Evolutionary conservation across 768 basidiomycete species (phyloP).

Genomic region (Xerocomus spinulosus): DNA sequence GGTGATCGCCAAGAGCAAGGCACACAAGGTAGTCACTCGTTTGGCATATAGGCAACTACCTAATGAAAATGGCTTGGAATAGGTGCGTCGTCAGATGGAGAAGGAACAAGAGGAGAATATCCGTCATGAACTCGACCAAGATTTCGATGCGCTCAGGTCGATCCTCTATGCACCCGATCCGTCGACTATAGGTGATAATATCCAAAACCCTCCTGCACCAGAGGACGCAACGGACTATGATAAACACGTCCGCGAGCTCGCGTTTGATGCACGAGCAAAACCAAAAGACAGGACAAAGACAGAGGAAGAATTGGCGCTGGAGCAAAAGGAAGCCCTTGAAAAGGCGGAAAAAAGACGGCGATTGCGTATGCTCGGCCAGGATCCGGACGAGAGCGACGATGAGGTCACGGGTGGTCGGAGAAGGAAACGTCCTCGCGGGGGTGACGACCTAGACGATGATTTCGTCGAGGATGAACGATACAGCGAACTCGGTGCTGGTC

Average conservation of each 20-base stretch:
- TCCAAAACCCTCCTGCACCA: neutral
- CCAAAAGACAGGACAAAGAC: conserved; percentile 96
- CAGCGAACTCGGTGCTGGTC: conserved; percentile 31
- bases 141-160: conserved; percentile 75
- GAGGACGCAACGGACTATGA: conserved; percentile 70
- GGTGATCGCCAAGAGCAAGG: conserved; percentile 95
- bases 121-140: conserved; percentile 83
- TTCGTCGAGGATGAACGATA: conserved; percentile 44
- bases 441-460: conserved; percentile 92
- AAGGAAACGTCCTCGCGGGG: conserved; percentile 57
- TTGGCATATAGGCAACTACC: neutral
- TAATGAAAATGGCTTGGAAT: neutral
- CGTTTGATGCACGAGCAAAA: conserved; percentile 89
- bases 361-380: conserved; percentile 81
- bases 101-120: conserved; percentile 80
- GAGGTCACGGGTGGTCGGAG: conserved; percentile 39
- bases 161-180: conserved; percentile 61
- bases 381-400: conserved; percentile 62
- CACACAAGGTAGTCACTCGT: conserved; percentile 65
- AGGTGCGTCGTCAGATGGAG: conserved; percentile 88
- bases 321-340: conserved; percentile 82
- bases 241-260: conserved; percentile 85
- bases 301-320: conserved; percentile 87
- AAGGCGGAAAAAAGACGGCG: conserved; percentile 76
- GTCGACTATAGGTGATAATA: conserved; percentile 37